Conservation (phyloP, 2,329 filamentous ascomycete genomes). For the Pezicula radicicola region DNA sequence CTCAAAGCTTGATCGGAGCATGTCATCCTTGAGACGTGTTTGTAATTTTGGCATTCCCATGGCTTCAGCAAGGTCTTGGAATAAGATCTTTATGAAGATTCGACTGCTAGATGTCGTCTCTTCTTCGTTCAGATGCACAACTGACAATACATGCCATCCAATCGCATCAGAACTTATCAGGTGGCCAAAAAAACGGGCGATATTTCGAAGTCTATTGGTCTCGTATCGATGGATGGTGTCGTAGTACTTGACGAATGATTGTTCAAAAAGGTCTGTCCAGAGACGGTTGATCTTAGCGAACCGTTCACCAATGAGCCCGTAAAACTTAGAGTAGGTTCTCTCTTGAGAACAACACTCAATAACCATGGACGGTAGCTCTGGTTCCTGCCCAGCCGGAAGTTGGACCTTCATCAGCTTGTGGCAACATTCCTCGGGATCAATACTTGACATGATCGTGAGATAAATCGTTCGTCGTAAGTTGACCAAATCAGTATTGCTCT, state of each 20-base stretch:
- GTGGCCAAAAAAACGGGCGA: conserved; percentile 92
- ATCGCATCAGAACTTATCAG: conserved; percentile 85
- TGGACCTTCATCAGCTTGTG: conserved; percentile 97
- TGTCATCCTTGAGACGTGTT: conserved; percentile 73
- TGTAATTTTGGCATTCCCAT: conserved; percentile 80
- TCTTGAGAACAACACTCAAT: conserved; percentile 97
- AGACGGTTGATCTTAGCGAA: conserved; percentile 95
- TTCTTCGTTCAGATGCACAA: conserved; percentile 89
- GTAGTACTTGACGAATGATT: conserved; percentile 89
- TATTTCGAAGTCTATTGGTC: conserved; percentile 91
- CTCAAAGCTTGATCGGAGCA: conserved; percentile 72
- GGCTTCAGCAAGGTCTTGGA: conserved; percentile 86
- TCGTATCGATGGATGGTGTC: conserved; percentile 97
- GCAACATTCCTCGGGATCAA: conserved; percentile 93
- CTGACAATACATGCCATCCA: conserved; percentile 84
- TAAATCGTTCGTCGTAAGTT: conserved; percentile 94
- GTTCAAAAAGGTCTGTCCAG: conserved; percentile 91
- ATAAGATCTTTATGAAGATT: conserved; percentile 98
- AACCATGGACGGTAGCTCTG: conserved; percentile 92
- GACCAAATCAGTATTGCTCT: conserved; percentile 93
- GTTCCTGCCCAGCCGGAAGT: conserved; percentile 80
- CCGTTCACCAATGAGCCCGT: conserved; percentile 87
- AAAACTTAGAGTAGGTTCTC: conserved; percentile 96
- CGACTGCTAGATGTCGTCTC: conserved; percentile 95
- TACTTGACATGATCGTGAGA: conserved; percentile 94